A percentile compares a stretch with the other conserved stretches of the same genome.
These are phyloP conservation scores for Naganishia albida DNA, from an alignment of 1,284 basidiomycete genomes.

Conservation along the genomic window DNA sequence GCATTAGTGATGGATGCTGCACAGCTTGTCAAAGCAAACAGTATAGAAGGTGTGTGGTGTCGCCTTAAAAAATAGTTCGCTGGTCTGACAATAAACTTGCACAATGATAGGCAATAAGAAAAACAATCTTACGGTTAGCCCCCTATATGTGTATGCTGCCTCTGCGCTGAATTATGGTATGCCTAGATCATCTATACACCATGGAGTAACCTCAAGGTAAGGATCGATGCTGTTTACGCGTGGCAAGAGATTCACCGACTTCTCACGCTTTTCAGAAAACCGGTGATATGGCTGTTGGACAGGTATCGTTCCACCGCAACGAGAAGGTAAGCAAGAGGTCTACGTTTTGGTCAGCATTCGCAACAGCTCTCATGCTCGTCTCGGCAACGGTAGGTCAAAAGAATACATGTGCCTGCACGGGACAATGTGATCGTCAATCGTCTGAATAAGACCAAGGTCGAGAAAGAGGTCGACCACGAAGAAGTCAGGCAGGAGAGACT, in stretches of 20 bases:
- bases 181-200: slow-evolving; percentile 83
- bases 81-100: too few species aligned
- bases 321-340: slow-evolving; percentile 63
- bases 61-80: slow-evolving; percentile 2
- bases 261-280: slow-evolving; percentile 67
- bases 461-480: slow-evolving; percentile 85
- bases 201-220: slow-evolving; percentile 80
- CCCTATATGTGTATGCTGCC: not conserved
- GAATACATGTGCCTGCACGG: slow-evolving; percentile 75
- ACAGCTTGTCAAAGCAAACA: slow-evolving; percentile 96
- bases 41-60: slow-evolving; percentile 77
- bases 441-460: slow-evolving; percentile 89
- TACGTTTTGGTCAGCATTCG: not conserved
- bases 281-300: slow-evolving; percentile 92
- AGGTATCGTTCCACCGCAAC: slow-evolving; percentile 91
- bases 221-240: slow-evolving; percentile 26
- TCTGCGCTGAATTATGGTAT: not conserved
- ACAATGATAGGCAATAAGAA: slow-evolving; percentile 81
- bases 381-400: slow-evolving; percentile 67
- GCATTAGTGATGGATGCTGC: slow-evolving; percentile 79
- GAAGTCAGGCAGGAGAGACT: slow-evolving; percentile 79
- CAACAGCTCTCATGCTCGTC: slow-evolving; percentile 10
- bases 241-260: not conserved
- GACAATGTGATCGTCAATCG: slow-evolving; percentile 91
- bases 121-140: slow-evolving; percentile 70